Percentiles rank a stretch among this genome's conserved stretches.
Evolutionary conservation across 371 early-diverging fungal species (phyloP).

Genomic region (Mucor sp.): DNA sequence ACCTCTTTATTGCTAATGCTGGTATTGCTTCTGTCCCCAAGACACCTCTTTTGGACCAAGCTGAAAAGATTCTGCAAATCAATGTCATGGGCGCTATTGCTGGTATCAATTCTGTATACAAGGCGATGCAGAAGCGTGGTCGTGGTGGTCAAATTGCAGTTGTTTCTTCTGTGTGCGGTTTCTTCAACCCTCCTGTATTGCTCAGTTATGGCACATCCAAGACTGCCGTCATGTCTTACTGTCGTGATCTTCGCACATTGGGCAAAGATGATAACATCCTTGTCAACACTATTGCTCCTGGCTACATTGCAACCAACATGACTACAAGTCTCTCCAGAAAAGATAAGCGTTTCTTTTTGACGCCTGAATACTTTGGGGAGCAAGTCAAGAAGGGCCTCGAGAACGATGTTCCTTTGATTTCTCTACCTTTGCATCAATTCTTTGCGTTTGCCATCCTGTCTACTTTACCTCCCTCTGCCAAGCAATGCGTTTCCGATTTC

Average conservation of each 20-base stretch:
- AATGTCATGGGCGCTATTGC: slow-evolving; percentile 18
- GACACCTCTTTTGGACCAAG: slow-evolving; percentile 12
- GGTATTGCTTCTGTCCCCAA: slow-evolving; percentile 12
- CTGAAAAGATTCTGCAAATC: slow-evolving; percentile 15
- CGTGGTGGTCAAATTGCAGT: slow-evolving; percentile 24
- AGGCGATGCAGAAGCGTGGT: slow-evolving; percentile 19
- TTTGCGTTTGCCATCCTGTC: slow-evolving; percentile 7
- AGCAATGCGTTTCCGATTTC: background rate
- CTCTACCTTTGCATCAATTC: slow-evolving; percentile 19
- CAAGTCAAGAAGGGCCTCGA: slow-evolving; percentile 14
- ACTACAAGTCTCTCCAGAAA: slow-evolving; percentile 1
- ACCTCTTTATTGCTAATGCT: slow-evolving; percentile 29
- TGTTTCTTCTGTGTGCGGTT: slow-evolving; percentile 19
- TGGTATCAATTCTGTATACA: slow-evolving; percentile 22
- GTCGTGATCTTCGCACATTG: slow-evolving; percentile 20
- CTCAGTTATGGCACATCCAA: slow-evolving; percentile 22
- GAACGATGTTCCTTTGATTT: slow-evolving; percentile 19
- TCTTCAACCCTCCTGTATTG: slow-evolving; percentile 10
- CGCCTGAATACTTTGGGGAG: slow-evolving; percentile 16
- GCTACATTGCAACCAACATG: slow-evolving; percentile 25
- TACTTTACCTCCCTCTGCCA: slow-evolving; percentile 11
- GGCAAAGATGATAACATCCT: slow-evolving; percentile 18
- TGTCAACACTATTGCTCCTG: slow-evolving; percentile 25
- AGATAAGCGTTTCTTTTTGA: background rate
- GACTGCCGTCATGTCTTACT: slow-evolving; percentile 20